Evolutionary conservation across 2,329 filamentous ascomycete genomes (phyloP), one percentile per base, ranked within the genome.

Genomic region (Chlorencoelia australis): DNA sequence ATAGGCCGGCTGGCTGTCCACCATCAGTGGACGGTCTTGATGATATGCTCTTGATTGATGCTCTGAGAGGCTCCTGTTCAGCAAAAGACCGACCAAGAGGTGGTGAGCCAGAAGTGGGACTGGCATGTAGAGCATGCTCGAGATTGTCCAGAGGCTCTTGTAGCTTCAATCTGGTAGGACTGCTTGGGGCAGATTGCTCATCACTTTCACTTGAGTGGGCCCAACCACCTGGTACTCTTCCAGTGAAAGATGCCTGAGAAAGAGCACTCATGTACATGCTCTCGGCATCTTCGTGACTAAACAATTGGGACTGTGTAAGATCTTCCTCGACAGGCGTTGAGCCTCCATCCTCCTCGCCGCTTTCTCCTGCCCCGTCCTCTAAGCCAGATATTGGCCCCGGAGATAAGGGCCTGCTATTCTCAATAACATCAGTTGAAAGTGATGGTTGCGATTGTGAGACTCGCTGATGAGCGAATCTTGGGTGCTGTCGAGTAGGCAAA

Each of bases 201-300:
- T 30, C 35, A 9, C 35, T 42, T 25, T 39, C 41, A 32, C 43
- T 44, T 17, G 48, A 47, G 24, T 36, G 21, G 28, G 37, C 34
- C 53, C 53, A 55, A 9, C 43, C 47, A 24, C 52, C 52, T 31
- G 52, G 50, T 22, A 52, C 33, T 21, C 32, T 47, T 7, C 38
- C 32, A 5, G 42, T 21, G 11, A 46, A 47, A 16, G 49, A 48
- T n/a, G 31, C 41, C 37, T 57, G 60, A 2, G 75, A 79, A 34
- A 80, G 71, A 1, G 76, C 76, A 44, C 76, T 89, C 77, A 87
- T 79, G 50, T 91, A 93, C 78, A 93, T 83, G 56, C 85, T 91
- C 52, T 85, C 78, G 0, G 82, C 83, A 44, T 89, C 82, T 43
- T 86, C 81, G 40, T 86, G 82, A 22, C 74, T 85, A 51, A 82